Evolutionary conservation across 192 early-diverging fungal genomes (phyloP), one percentile per base, ranked within the genome.

Genomic region (Geranomyces michiganensis): DNA sequence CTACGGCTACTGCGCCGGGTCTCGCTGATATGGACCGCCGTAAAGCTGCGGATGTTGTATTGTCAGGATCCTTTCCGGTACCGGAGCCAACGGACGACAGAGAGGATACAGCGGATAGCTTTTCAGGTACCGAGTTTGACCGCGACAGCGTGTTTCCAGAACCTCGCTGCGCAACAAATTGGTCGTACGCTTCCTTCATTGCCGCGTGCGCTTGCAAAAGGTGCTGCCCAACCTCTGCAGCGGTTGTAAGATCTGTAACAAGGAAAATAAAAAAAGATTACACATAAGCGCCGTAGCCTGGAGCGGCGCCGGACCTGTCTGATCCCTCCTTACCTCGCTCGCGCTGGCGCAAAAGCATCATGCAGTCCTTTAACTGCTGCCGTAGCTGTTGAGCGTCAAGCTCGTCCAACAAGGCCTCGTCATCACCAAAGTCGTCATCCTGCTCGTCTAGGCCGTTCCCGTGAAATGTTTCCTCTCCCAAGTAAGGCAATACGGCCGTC

Each of bases 171-270:
- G 56, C 36, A n/a, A 72, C 17, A 41, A 44, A 72, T 26, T 29
- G 48, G 19, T 72, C 70, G 46, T 72, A 72, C 45, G 70, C 70
- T 46, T 72, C 70, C 29, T 48, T 24, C 12, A 72, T 26, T 0
- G 60, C 44, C 6, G 70, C 60, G 26, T 72, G 70, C 24, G 70
- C 70, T 43, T 72, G 44, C 17, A 72, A 43, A n/a, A 72, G 70
- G 31, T 72, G 70, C 33, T 72, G 70, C 14, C 70, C 70, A 19
- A 72, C 70, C 53, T 72, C 70, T 36, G 70, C 70, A 21, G 70
- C 70, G n/a, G 59, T 62, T 12, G n/a, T 31, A 13, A 72, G 56
- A 64, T 72, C 70, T 72, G 43, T 41, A 3, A 3, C 36, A 33
- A 45, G 13, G 6, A 45, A 2, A 1, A 60, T 2, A 60, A 8